Conservation (phyloP, 768 basidiomycete genomes). For the Tylopilus subfusipes region DNA sequence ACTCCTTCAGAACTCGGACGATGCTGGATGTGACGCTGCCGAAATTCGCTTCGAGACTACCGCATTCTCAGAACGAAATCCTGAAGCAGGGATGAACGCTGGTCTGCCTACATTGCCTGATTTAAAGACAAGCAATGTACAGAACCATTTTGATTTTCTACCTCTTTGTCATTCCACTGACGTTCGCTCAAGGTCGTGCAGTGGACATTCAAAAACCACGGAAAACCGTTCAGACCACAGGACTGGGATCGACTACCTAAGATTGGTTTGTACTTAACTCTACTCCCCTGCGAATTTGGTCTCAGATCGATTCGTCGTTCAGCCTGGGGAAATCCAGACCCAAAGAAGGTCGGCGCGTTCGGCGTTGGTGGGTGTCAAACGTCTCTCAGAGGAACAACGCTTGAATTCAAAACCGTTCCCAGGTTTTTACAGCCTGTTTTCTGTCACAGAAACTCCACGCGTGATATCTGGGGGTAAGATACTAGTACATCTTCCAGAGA, state of each 20-base stretch:
- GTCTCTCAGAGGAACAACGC: too few relatives aligned
- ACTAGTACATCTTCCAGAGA: background rate
- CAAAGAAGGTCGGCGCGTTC: background rate
- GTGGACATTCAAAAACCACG: slow-evolving; percentile 5
- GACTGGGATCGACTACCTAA: background rate
- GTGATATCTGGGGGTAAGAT: slow-evolving; percentile 65
- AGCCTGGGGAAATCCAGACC: slow-evolving; percentile 1
- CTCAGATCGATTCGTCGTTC: too few relatives aligned
- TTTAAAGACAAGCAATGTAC: background rate
- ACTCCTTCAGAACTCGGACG: slow-evolving; percentile 2
- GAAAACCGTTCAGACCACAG: background rate
- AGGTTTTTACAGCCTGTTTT: slow-evolving; percentile 77
- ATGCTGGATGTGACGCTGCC: background rate
- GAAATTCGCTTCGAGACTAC: background rate
- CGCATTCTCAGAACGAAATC: background rate
- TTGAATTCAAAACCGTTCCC: background rate
- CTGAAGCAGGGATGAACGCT: background rate
- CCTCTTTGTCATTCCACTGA: background rate
- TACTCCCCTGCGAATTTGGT: background rate
- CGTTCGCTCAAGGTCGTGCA: background rate
- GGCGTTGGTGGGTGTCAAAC: slow-evolving; percentile 2
- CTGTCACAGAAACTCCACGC: slow-evolving; percentile 73
- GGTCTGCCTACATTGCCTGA: background rate
- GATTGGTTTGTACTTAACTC: background rate
- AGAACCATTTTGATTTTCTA: background rate